phyloP scores from a whole-genome alignment of 2,329 filamentous ascomycete genomes.

The Bipolaris bicolor region DNA sequence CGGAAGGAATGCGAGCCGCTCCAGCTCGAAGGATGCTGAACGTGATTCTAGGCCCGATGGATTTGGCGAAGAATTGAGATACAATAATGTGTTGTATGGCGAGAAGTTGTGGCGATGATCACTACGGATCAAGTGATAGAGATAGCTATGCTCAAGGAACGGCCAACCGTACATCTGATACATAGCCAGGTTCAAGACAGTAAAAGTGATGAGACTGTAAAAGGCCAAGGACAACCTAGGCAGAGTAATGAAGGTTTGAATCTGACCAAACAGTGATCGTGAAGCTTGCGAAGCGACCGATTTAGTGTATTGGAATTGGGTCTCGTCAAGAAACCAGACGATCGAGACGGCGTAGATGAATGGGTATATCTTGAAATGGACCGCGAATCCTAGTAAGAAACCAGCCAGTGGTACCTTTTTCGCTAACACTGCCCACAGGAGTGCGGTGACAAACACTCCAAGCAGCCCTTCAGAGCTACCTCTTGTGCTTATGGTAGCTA shows the following conservation, averaged over 20 bases:
- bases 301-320: constrained; percentile 38
- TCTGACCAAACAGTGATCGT: constrained; percentile 29
- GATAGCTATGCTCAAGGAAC: constrained; percentile 88
- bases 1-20: constrained; percentile 86
- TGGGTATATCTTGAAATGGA: constrained; percentile 99
- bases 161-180: constrained; percentile 73
- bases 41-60: constrained; percentile 34
- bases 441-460: constrained; percentile 79
- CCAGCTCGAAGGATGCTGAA: constrained; percentile 59
- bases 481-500: constrained; percentile 92
- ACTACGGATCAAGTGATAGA: constrained; percentile 90
- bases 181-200: constrained; percentile 77
- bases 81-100: constrained; percentile 89
- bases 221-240: constrained; percentile 63
- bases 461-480: constrained; percentile 92
- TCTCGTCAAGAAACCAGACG: constrained; percentile 77
- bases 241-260: constrained; percentile 37
- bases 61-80: constrained; percentile 73
- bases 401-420: constrained; percentile 71
- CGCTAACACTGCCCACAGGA: constrained; percentile 81
- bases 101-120: constrained; percentile 99
- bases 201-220: constrained; percentile 75
- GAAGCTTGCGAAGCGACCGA: not conserved
- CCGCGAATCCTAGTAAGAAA: constrained; percentile 76
- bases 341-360: constrained; percentile 90